phyloP scores from a whole-genome alignment of 75 land plant species.

The Pinus albicaulis region DNA sequence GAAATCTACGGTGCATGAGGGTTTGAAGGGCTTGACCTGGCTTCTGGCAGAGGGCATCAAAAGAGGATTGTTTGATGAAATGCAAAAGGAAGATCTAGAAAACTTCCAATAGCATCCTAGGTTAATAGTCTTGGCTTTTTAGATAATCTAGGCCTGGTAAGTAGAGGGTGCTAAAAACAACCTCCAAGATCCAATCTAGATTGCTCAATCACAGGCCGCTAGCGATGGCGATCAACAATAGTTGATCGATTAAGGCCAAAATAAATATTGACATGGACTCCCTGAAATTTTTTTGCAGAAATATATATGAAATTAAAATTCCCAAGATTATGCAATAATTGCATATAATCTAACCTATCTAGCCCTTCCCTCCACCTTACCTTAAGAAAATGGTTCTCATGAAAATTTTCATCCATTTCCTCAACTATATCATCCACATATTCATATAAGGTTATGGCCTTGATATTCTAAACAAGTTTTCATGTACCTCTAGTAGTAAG shows the following conservation, averaged over 20 bases:
- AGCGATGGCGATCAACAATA: conserved; percentile 16
- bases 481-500: too few species aligned
- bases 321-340: conserved; percentile 24
- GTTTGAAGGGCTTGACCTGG: too few species aligned
- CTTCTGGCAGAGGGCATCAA: too few species aligned
- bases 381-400: conserved; percentile 31
- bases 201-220: conserved; percentile 24
- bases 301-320: conserved; percentile 20
- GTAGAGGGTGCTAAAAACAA: conserved; percentile 37
- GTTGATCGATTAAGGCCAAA: conserved; percentile 25
- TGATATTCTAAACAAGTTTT: too few species aligned
- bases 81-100: too few species aligned
- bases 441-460: too few species aligned
- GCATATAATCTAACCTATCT: conserved; percentile 27
- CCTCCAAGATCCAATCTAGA: conserved; percentile 31
- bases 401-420: conserved; percentile 29
- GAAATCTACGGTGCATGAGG: too few species aligned
- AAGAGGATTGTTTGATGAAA: too few species aligned
- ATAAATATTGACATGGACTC: conserved; percentile 38
- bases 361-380: conserved; percentile 46
- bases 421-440: conserved; percentile 37
- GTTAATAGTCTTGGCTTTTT: conserved; percentile 11
- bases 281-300: conserved; percentile 38
- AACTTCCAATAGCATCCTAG: conserved; percentile 23
- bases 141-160: conserved; percentile 19